These are phyloP conservation scores for Myrica gale DNA, from an alignment of 306 rosid species.

Conservation along the genomic window DNA sequence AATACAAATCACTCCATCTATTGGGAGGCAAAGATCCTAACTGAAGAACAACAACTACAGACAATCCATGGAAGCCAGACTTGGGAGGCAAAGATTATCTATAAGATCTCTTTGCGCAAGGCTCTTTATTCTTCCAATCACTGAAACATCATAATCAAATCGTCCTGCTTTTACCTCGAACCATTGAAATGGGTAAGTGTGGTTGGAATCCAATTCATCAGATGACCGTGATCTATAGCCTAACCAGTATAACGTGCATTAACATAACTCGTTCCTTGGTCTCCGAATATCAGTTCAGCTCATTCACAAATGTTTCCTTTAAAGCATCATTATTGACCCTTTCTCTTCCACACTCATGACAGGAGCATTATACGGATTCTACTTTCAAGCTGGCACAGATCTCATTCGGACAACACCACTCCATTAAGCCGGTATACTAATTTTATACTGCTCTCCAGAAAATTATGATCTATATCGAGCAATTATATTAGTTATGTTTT, in stretches of 20 bases:
- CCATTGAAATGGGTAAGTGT: no score
- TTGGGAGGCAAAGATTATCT: no score
- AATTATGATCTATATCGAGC: background rate
- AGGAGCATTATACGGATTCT: background rate
- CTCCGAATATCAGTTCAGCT: background rate
- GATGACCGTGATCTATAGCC: background rate
- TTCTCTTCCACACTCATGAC: background rate
- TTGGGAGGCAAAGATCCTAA: no score
- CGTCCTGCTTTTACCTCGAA: no score
- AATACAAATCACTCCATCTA: no score
- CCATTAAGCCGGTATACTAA: background rate
- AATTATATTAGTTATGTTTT: no score
- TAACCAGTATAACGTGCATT: background rate
- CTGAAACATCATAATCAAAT: no score
- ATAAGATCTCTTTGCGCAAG: no score
- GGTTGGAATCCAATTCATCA: no score
- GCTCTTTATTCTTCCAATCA: no score
- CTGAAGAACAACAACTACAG: background rate
- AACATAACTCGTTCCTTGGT: background rate
- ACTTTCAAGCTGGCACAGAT: background rate
- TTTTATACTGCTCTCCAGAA: background rate
- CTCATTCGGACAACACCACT: background rate
- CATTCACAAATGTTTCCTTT: background rate
- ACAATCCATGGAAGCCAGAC: background rate
- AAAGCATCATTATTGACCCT: background rate